phyloP scores from a whole-genome alignment of 2,329 filamentous ascomycete genomes.

The Fusarium cicatricum region DNA sequence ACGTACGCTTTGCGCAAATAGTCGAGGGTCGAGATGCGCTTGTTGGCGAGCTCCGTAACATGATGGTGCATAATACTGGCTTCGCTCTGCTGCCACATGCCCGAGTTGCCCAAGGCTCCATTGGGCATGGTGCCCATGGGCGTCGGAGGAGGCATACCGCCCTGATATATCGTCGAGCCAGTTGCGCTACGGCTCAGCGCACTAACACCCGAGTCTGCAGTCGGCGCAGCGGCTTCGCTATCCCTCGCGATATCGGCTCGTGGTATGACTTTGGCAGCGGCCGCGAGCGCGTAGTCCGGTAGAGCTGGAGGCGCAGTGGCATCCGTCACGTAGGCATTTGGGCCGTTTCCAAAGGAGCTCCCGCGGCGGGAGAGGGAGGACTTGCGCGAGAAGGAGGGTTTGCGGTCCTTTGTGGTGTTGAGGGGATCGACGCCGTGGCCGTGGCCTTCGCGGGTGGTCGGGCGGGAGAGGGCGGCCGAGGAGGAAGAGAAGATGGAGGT shows the following conservation, averaged over 20 bases:
- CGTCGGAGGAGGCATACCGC: slow-evolving; percentile 19
- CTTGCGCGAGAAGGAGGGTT: slow-evolving; percentile 63
- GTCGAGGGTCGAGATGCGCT: slow-evolving; percentile 92
- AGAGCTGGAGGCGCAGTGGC: slow-evolving; percentile 60
- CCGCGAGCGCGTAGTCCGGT: slow-evolving; percentile 61
- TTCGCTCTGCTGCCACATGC: slow-evolving; percentile 55
- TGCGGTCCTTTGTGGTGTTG: slow-evolving; percentile 55
- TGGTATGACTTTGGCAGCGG: slow-evolving; percentile 54
- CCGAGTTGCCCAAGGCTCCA: slow-evolving; percentile 34
- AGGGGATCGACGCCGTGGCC: slow-evolving; percentile 44
- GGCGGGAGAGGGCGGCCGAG: slow-evolving; percentile 44
- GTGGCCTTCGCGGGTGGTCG: slow-evolving; percentile 51
- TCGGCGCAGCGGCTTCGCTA: slow-evolving; percentile 17
- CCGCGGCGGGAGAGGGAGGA: slow-evolving; percentile 58
- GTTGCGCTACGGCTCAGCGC: slow-evolving; percentile 56
- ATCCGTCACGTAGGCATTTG: slow-evolving; percentile 54
- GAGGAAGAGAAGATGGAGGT: slow-evolving; percentile 48
- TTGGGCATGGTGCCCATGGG: slow-evolving; percentile 18
- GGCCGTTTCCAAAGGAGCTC: slow-evolving; percentile 50
- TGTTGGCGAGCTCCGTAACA: slow-evolving; percentile 86
- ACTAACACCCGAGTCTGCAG: slow-evolving; percentile 50
- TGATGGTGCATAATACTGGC: slow-evolving; percentile 63
- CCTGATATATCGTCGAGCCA: slow-evolving; percentile 44
- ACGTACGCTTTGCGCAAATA: slow-evolving; percentile 91
- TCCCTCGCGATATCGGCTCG: slow-evolving; percentile 33